Conservation (phyloP, 345 rosid species). For the Salix exigua region DNA sequence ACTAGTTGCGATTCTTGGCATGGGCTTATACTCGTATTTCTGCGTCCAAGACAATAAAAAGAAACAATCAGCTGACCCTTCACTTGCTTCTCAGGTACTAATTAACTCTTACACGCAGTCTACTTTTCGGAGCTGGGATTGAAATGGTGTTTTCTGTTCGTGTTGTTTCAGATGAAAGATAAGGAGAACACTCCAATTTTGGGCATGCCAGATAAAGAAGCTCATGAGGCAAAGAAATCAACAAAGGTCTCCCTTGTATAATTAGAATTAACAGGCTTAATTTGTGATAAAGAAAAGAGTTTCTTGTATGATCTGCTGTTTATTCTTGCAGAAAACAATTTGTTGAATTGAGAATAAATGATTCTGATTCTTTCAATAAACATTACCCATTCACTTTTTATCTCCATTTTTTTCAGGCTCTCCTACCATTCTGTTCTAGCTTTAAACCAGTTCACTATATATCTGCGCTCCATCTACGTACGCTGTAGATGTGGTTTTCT, state of each 20-base stretch:
- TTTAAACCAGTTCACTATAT: no score
- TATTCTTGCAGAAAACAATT: not conserved
- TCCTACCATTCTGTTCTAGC: no score
- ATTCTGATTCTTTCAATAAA: conserved; percentile 31
- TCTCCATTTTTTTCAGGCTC: no score
- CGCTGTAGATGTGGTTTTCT: no score
- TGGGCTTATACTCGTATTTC: conserved; percentile 88
- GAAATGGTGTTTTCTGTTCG: not conserved
- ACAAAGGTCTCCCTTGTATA: conserved; percentile 66
- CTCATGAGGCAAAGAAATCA: conserved; percentile 63
- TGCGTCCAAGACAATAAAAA: conserved; percentile 75
- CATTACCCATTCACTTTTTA: not conserved
- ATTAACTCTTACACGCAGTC: not conserved
- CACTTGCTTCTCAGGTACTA: conserved; percentile 54
- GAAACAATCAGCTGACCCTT: conserved; percentile 58
- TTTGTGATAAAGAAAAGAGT: not conserved
- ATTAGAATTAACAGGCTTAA: not conserved
- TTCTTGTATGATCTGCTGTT: not conserved
- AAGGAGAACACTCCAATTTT: conserved; percentile 66
- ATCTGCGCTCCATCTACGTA: no score
- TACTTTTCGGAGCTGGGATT: not conserved
- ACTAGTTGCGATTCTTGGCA: conserved; percentile 75
- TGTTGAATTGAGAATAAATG: conserved; percentile 14
- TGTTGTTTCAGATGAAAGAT: conserved; percentile 59
- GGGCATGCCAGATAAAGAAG: conserved; percentile 57